A percentile compares a stretch with the other conserved stretches of the same genome.
Conservation (phyloP, 2,329 filamentous ascomycete species). For the Xylaria sp. region DNA sequence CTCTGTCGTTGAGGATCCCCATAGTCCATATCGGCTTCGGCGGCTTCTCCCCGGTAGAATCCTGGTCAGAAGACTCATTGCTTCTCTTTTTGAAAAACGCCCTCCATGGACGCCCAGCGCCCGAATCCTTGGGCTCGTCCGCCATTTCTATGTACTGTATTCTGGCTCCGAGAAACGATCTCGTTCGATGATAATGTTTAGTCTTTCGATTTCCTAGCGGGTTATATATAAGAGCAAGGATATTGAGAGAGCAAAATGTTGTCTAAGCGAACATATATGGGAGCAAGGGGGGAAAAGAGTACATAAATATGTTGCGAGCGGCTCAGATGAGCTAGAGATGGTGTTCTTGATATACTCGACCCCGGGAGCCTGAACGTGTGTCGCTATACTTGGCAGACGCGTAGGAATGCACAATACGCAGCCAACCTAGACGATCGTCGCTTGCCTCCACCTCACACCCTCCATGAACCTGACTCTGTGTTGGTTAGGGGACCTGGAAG, state of each 20-base stretch:
- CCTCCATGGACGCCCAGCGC: conserved; percentile 36
- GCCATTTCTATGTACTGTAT: conserved; percentile 29
- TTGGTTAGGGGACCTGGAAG: conserved; percentile 1
- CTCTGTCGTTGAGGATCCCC: conserved; percentile 83
- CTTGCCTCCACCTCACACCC: conserved; percentile 12
- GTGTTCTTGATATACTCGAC: neutral
- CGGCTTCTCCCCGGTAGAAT: conserved; percentile 25
- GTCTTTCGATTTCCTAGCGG: neutral
- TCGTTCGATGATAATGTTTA: neutral
- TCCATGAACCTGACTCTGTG: conserved; percentile 10
- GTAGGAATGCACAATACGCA: neutral
- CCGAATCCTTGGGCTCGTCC: conserved; percentile 32
- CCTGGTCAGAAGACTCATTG: conserved; percentile 27
- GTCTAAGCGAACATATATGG: neutral
- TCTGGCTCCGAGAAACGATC: neutral
- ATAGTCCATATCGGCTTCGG: conserved; percentile 62
- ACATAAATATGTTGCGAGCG: conserved; percentile 2
- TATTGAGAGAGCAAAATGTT: neutral
- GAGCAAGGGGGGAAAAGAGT: neutral
- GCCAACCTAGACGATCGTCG: conserved; percentile 1
- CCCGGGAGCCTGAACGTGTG: neutral
- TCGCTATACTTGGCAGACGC: conserved; percentile 2
- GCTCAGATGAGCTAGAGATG: neutral
- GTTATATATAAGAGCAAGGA: neutral
- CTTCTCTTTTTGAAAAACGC: conserved; percentile 36